Evolutionary conservation across 2,329 filamentous ascomycete genomes (phyloP), one percentile per base, ranked within the genome.

Genomic region (Colletotrichum magnum): DNA sequence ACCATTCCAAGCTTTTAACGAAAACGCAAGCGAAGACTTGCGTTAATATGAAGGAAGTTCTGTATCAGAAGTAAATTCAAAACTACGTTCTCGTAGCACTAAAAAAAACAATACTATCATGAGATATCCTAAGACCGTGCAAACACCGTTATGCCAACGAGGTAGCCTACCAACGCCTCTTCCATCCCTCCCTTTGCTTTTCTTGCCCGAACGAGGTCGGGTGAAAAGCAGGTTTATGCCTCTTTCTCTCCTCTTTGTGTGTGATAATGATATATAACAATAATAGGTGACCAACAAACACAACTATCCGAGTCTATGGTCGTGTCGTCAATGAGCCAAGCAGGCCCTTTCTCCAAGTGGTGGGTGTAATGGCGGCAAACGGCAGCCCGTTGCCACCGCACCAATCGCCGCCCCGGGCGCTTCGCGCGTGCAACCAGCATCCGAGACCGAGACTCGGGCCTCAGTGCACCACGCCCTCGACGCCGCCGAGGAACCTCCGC

Each of bases 401-500:
- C 18, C 39, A 1, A 26, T 4, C 5, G 18, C 15, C n/a, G 24
- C 3, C 5, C 10, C 5, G 32, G 32, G 32, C 47, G 24, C 28
- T 28, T 36, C 21, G 18, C 45, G 45, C 16, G 21, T 53, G 18
- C 6, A 13, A 36, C 32, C 32, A 36, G 10, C 32, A 36, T 10
- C 18, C 9, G 43, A 48, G 39, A 48, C 21, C 18, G 48, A 13
- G 12, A 21, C 48, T 4, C 21, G 12, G n/a, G 6, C 6, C 28
- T 53, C 78, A 84, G 72, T 82, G 79, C 70, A 83, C 82, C 51
- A 87, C 87, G 2, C 88, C 90, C 75, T 95, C 93, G 3, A 97
- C 93, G 64, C 93, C 92, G 36, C 92, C 88, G 65, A 97, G 82
- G 77, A 97, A 97, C 60, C 94, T 89, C 73, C 92, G 86, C 13